phyloP scores from a whole-genome alignment of 441 rosid genomes.

The Adansonia rubrostipa region DNA sequence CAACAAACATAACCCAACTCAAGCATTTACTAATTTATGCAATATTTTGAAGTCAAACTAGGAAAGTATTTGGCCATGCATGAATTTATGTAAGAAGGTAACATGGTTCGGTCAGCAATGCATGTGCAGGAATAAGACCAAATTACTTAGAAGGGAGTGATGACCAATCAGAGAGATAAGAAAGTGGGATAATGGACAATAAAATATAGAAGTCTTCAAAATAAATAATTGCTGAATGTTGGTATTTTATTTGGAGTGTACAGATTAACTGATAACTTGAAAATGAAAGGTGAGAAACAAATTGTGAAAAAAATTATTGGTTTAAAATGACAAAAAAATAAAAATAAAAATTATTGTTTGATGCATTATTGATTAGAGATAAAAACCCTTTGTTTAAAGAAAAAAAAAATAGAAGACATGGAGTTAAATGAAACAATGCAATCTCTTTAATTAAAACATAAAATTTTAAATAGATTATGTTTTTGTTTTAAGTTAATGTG shows the following conservation, averaged over 20 bases:
- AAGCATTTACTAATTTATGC: conserved; percentile 29
- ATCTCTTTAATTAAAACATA: background rate
- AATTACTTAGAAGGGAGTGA: conserved; percentile 21
- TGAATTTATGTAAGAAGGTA: conserved; percentile 61
- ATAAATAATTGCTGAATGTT: conserved; percentile 25
- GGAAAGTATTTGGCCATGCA: conserved; percentile 51
- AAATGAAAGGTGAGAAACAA: conserved; percentile 19
- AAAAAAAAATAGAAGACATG: background rate
- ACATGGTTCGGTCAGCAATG: conserved; percentile 74
- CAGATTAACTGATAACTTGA: conserved; percentile 13
- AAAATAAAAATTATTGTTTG: background rate
- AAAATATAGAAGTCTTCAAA: conserved; percentile 25
- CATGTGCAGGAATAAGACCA: conserved; percentile 64
- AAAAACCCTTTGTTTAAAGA: background rate
- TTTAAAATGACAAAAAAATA: background rate
- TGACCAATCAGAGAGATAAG: conserved; percentile 25
- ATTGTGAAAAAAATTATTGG: conserved; percentile 23
- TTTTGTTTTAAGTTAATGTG: background rate
- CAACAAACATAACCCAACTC: conserved; percentile 48
- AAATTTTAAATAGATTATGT: background rate
- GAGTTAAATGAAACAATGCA: background rate
- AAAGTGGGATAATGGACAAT: conserved; percentile 16
- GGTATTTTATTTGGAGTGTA: background rate
- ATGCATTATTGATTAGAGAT: background rate
- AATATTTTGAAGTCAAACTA: conserved; percentile 54